Conservation (phyloP, 1,284 basidiomycete genomes). For the Leccinum idahoense region DNA sequence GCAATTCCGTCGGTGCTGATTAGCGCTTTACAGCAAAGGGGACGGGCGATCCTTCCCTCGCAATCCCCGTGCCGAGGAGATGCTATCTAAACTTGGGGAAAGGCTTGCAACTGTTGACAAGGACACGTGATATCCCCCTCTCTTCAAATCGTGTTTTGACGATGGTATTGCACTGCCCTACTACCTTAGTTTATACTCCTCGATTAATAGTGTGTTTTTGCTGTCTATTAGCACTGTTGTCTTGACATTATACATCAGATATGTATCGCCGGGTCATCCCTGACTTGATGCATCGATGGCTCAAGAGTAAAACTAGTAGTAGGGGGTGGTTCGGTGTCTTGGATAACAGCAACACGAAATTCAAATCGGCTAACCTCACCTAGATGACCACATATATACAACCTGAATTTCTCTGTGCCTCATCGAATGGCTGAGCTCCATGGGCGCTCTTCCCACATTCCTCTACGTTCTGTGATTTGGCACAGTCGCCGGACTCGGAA, state of each 20-base stretch:
- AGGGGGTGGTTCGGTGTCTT: not conserved
- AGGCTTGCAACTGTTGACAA: conserved; percentile 55
- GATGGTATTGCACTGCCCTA: not conserved
- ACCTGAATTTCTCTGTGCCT: not conserved
- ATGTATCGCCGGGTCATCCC: not conserved
- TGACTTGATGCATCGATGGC: not conserved
- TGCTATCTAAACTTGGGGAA: conserved; percentile 55
- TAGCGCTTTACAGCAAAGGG: conserved; percentile 42
- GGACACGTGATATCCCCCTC: conserved; percentile 25
- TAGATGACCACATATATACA: not conserved
- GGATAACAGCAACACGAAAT: not conserved
- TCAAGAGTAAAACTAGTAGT: not conserved
- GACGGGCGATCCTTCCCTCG: conserved; percentile 63
- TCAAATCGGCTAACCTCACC: not conserved
- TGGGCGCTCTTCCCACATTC: too few species aligned
- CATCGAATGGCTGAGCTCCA: too few species aligned
- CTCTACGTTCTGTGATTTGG: too few species aligned
- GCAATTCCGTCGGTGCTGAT: conserved; percentile 8
- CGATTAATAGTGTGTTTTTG: conserved; percentile 8
- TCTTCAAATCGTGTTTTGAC: not conserved
- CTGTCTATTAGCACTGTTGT: conserved; percentile 14
- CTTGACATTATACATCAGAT: not conserved
- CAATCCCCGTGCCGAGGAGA: conserved; percentile 59
- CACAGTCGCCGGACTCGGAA: too few species aligned
- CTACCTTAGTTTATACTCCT: conserved; percentile 4